A percentile compares a stretch with the other conserved stretches of the same genome.
phyloP scores from a whole-genome alignment of 768 basidiomycete species.

The Plicaturopsis crispa region DNA sequence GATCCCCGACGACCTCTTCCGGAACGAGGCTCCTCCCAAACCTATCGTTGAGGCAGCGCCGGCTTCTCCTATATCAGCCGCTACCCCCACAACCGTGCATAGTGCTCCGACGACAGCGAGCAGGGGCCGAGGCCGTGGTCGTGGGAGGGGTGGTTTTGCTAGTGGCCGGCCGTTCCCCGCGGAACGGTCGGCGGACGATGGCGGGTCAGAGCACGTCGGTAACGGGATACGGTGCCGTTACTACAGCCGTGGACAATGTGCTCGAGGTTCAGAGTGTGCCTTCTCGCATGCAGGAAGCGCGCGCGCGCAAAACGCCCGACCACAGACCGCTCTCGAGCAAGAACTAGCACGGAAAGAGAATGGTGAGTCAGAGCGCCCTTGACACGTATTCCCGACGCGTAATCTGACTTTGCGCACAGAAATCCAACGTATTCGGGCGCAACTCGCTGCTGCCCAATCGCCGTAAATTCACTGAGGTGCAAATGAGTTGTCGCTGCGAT shows the following conservation, averaged over 20 bases:
- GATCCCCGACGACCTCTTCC: constrained; percentile 9
- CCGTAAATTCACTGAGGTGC: too few relatives aligned
- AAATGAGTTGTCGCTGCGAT: not conserved
- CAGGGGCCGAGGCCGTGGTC: not conserved
- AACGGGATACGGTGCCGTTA: not conserved
- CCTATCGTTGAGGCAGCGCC: not conserved
- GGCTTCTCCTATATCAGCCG: not conserved
- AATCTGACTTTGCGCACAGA: not conserved
- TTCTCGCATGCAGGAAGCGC: not conserved
- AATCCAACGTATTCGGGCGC: not conserved
- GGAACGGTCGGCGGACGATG: not conserved
- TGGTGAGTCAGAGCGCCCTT: not conserved
- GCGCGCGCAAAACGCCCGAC: not conserved
- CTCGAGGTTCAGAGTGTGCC: not conserved
- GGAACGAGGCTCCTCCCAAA: not conserved
- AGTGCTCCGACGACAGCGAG: not conserved
- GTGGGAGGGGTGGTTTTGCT: not conserved
- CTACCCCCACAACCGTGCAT: not conserved
- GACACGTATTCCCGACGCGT: not conserved
- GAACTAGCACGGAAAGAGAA: not conserved
- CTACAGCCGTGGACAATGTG: not conserved
- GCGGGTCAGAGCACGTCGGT: not conserved
- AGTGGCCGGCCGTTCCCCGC: not conserved
- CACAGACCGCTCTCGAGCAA: not conserved
- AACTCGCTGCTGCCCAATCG: not conserved